Percentiles rank a stretch among this genome's conserved stretches.
These are phyloP conservation scores for Salvia rosmarinus DNA, from an alignment of 257 asterid species.

Conservation along the genomic window DNA sequence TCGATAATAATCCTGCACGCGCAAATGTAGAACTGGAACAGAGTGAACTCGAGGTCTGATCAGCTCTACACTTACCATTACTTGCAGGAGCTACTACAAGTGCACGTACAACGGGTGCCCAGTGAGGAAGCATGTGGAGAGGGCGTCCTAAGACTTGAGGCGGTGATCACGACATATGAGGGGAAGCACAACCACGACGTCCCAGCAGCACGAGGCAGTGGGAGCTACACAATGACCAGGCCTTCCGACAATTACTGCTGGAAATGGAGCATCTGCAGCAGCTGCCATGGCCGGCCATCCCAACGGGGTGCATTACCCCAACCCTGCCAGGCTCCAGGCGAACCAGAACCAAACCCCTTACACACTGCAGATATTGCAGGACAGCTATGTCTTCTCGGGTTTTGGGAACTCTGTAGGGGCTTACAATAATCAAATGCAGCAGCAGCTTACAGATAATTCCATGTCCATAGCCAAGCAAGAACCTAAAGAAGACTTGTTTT, in stretches of 20 bases:
- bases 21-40: not conserved
- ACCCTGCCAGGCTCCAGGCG: conserved; percentile 45
- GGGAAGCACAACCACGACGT: conserved; percentile 96
- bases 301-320: conserved; percentile 42
- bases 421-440: conserved; percentile 54
- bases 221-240: conserved; percentile 49
- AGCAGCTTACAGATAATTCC: conserved; percentile 41
- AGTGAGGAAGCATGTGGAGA: conserved; percentile 88
- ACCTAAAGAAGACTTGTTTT: conserved; percentile 77
- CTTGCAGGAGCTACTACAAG: conserved; percentile 89
- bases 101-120: conserved; percentile 83
- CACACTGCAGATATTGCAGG: conserved; percentile 74
- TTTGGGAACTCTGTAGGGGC: conserved; percentile 46
- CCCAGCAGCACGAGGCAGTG: conserved; percentile 88
- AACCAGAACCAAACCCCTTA: conserved; percentile 71
- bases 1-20: conserved; percentile 29
- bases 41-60: too few species aligned
- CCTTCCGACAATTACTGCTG: conserved; percentile 45
- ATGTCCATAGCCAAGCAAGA: conserved; percentile 65
- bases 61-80: not conserved
- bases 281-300: conserved; percentile 44
- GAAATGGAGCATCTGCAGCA: conserved; percentile 34
- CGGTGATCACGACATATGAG: conserved; percentile 89
- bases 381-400: conserved; percentile 52
- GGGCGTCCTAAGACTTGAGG: conserved; percentile 84